phyloP scores from a whole-genome alignment of 2,329 filamentous ascomycete genomes.

The Pseudogymnoascus verrucosus region DNA sequence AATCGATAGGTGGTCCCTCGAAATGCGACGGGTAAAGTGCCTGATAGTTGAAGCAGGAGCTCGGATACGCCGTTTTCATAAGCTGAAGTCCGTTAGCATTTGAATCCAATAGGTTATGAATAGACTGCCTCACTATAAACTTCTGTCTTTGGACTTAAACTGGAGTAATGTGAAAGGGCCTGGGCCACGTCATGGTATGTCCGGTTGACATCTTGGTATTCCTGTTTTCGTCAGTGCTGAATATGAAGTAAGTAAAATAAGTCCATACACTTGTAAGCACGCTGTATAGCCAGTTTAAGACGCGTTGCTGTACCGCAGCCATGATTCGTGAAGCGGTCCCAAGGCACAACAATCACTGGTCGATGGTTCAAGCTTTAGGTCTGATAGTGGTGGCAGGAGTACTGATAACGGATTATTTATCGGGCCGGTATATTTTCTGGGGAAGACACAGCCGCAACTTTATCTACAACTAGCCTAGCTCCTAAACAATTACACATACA shows the following conservation, averaged over 20 bases:
- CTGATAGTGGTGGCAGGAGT: constrained; percentile 7
- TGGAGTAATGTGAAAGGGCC: constrained; percentile 69
- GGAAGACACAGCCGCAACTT: not conserved
- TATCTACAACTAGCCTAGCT: not conserved
- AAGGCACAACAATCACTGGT: constrained; percentile 8
- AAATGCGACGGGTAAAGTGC: constrained; percentile 86
- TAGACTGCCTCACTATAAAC: constrained; percentile 67
- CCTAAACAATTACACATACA: not conserved
- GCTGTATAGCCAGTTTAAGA: constrained; percentile 92
- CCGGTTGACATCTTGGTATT: constrained; percentile 87
- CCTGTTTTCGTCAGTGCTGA: constrained; percentile 41
- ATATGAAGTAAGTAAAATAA: not conserved
- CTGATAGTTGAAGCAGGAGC: constrained; percentile 75
- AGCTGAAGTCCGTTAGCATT: constrained; percentile 43
- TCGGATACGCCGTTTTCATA: constrained; percentile 83
- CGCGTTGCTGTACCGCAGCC: constrained; percentile 72
- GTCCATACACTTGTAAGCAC: constrained; percentile 65
- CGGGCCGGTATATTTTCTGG: not conserved
- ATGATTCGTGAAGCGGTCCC: constrained; percentile 24
- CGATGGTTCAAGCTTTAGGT: constrained; percentile 5
- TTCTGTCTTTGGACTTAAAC: constrained; percentile 78
- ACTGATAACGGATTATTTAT: constrained; percentile 7
- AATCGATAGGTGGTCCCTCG: constrained; percentile 85
- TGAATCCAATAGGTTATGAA: not conserved
- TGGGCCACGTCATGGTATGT: constrained; percentile 89